A percentile compares a stretch with the other conserved stretches of the same genome.
These are phyloP conservation scores for Fagopyrum esculentum DNA, from an alignment of 148 eudicot genomes.

Conservation along the genomic window DNA sequence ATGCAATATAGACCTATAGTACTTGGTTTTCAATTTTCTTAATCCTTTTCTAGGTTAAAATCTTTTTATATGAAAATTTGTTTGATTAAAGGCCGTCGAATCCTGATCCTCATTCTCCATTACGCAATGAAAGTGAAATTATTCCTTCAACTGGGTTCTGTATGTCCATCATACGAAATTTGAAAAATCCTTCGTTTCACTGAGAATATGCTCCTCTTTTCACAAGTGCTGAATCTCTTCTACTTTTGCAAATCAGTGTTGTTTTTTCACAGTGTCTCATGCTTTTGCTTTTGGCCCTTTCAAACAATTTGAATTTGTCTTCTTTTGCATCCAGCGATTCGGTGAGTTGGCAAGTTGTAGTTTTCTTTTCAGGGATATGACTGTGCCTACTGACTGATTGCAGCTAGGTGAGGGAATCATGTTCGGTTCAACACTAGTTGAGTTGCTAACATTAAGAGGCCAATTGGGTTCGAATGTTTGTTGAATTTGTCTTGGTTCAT, in stretches of 20 bases:
- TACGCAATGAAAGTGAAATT: slow-evolving; percentile 18
- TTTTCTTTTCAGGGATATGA: not conserved
- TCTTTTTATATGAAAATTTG: slow-evolving; percentile 7
- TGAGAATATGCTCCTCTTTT: slow-evolving; percentile 20
- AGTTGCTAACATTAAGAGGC: not conserved
- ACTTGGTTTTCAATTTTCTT: slow-evolving; percentile 14
- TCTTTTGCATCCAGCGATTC: not conserved
- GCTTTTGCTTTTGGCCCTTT: no score
- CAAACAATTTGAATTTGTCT: no score
- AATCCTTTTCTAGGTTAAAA: not conserved
- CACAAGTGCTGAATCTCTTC: not conserved
- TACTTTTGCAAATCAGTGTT: not conserved
- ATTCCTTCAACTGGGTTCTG: slow-evolving; percentile 22
- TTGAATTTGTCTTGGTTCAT: not conserved
- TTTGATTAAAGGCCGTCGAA: slow-evolving; percentile 21
- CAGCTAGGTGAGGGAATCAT: not conserved
- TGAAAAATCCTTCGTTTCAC: slow-evolving; percentile 16
- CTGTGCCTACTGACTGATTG: no score
- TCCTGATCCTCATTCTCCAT: slow-evolving; percentile 41
- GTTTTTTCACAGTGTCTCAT: not conserved
- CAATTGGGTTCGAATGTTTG: no score
- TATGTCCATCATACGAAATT: slow-evolving; percentile 19
- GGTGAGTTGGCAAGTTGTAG: not conserved
- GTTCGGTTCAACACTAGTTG: not conserved
- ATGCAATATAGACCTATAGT: no score